These are phyloP conservation scores for Lactarius quietus DNA, from an alignment of 768 basidiomycete species.

Conservation along the genomic window DNA sequence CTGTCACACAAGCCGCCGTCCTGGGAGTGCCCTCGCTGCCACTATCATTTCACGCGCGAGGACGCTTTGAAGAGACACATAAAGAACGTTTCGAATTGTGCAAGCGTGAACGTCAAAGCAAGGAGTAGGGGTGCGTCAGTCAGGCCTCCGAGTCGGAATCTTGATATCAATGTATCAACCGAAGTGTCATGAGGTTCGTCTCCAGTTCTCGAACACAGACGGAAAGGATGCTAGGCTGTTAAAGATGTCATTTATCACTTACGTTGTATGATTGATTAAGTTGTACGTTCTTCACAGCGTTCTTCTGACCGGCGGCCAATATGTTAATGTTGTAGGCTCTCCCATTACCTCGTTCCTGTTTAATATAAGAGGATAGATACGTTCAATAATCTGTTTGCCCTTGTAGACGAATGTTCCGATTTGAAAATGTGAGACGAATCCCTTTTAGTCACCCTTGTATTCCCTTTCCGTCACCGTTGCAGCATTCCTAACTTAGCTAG, in stretches of 20 bases:
- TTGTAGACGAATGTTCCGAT: neutral
- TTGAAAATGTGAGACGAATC: neutral
- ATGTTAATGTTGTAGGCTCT: neutral
- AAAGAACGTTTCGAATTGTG: conserved; percentile 20
- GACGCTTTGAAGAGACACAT: conserved; percentile 25
- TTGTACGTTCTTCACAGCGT: neutral
- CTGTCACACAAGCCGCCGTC: conserved; percentile 18
- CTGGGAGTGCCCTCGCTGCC: conserved; percentile 21
- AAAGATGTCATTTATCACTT: neutral
- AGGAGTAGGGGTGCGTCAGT: conserved; percentile 4
- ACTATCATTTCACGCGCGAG: conserved; percentile 23
- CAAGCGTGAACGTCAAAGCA: neutral
- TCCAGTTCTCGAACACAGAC: neutral
- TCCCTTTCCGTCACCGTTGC: neutral
- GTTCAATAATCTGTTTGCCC: neutral
- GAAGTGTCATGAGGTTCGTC: neutral
- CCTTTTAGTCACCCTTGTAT: neutral
- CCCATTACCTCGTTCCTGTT: neutral
- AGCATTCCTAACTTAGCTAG: neutral
- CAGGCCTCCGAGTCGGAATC: neutral
- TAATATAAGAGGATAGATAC: neutral
- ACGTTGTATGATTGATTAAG: neutral
- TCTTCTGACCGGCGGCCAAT: neutral
- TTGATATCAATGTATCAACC: neutral
- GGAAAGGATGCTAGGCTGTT: neutral